A percentile compares a stretch with the other conserved stretches of the same genome.
Conservation (phyloP, 106 monocot genomes). For the Dendrobium officinale region DNA sequence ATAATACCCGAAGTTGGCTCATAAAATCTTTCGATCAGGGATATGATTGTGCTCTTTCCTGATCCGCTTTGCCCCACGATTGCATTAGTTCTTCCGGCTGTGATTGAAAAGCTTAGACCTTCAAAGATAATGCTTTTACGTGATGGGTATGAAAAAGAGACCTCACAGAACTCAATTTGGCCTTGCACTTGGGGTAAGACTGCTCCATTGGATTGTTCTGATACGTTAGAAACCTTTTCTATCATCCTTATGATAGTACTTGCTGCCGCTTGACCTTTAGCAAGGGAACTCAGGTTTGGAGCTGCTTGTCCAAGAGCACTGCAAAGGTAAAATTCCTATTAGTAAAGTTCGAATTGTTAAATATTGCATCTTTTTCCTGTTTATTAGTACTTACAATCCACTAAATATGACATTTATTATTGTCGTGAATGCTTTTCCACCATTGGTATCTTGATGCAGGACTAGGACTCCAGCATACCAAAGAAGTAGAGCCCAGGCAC, state of each 20-base stretch:
- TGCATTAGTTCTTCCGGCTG: slow-evolving; percentile 11
- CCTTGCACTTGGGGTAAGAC: slow-evolving; percentile 16
- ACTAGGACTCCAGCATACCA: slow-evolving; percentile 51
- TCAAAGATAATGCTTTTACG: slow-evolving; percentile 6
- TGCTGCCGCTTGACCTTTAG: slow-evolving; percentile 20
- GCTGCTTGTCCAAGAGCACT: slow-evolving; percentile 35
- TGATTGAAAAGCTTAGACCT: slow-evolving; percentile 12
- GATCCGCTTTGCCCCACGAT: slow-evolving; percentile 20
- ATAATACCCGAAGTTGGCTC: slow-evolving; percentile 5
- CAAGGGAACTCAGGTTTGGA: slow-evolving; percentile 21
- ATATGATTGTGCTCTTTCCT: slow-evolving; percentile 20
- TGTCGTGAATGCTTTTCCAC: slow-evolving; percentile 49
- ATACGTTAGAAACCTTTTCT: slow-evolving; percentile 10
- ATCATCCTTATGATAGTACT: slow-evolving; percentile 16
- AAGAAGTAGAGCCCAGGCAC: slow-evolving; percentile 41
- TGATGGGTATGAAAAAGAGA: slow-evolving; percentile 16
- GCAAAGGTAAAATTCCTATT: slow-evolving; percentile 4
- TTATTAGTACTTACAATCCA: slow-evolving; percentile 34
- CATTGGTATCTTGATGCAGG: slow-evolving; percentile 25
- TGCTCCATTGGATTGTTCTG: slow-evolving; percentile 2
- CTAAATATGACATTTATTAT: slow-evolving; percentile 43
- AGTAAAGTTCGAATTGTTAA: background rate
- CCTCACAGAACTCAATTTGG: slow-evolving; percentile 12
- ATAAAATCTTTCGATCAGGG: slow-evolving; percentile 18
- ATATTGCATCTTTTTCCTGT: background rate